Percentiles rank a stretch among this genome's conserved stretches.
Conservation (phyloP, 495 filamentous ascomycete species). For the Hypoxylon cercidicola region DNA sequence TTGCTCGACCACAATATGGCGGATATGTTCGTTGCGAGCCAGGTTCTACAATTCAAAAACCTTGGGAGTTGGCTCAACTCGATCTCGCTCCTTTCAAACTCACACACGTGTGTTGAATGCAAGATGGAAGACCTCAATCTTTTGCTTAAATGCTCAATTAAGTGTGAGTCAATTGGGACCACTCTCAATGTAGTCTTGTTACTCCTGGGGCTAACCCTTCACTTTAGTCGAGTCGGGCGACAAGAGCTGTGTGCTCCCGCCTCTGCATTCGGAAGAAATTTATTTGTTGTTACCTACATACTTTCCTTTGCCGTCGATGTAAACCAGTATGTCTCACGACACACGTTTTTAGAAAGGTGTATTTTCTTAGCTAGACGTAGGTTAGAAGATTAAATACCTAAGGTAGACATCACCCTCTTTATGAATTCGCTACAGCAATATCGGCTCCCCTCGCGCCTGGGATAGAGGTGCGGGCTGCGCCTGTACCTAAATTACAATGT, state of each 20-base stretch:
- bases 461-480: no score
- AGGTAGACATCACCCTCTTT: no score
- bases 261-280: not conserved
- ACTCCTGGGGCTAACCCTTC: not conserved
- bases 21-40: not conserved
- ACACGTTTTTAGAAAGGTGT: no score
- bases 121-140: slow-evolving; percentile 9
- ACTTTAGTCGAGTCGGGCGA: slow-evolving; percentile 28
- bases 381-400: no score
- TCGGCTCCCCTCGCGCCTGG: no score
- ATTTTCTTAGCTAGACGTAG: no score
- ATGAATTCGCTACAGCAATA: no score
- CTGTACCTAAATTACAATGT: no score
- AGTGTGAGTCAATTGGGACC: slow-evolving; percentile 32
- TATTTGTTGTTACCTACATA: no score
- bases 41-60: not conserved
- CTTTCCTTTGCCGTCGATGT: no score
- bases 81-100: slow-evolving; percentile 41
- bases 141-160: slow-evolving; percentile 36
- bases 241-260: not conserved
- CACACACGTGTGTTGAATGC: slow-evolving; percentile 40
- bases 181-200: not conserved
- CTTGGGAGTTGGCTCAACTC: slow-evolving; percentile 32
- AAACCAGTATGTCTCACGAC: no score
- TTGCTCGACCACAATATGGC: not conserved